phyloP scores from a whole-genome alignment of 2,329 filamentous ascomycete genomes.

The Magnaporthales sp. region DNA sequence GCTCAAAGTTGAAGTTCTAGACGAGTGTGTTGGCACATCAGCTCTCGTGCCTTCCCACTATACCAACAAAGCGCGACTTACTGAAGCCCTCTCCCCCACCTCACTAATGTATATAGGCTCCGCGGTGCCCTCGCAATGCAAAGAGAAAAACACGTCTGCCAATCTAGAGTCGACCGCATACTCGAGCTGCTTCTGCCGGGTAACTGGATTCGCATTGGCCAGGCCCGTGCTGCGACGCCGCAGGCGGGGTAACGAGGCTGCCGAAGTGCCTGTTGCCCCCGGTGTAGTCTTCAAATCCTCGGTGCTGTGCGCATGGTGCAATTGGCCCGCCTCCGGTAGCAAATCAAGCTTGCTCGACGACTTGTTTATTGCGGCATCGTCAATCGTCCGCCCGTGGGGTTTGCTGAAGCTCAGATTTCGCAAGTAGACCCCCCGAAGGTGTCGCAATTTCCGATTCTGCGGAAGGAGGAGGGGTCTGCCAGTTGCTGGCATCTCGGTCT shows the following conservation, averaged over 20 bases:
- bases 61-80: constrained; percentile 17
- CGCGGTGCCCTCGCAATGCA: constrained; percentile 58
- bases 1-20: constrained; percentile 80
- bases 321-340: constrained; percentile 36
- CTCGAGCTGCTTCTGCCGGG: constrained; percentile 68
- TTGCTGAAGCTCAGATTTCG: constrained; percentile 70
- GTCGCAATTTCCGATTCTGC: constrained; percentile 81
- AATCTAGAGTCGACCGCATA: constrained; percentile 61
- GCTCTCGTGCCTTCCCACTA: neutral
- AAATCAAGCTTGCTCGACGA: constrained; percentile 56
- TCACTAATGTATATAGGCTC: constrained; percentile 91
- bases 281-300: constrained; percentile 25
- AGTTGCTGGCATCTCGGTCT: neutral
- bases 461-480: constrained; percentile 33
- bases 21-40: neutral
- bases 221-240: constrained; percentile 41
- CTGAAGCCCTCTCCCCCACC: constrained; percentile 64
- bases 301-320: constrained; percentile 49
- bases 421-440: constrained; percentile 78
- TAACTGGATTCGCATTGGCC: constrained; percentile 33
- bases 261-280: constrained; percentile 21
- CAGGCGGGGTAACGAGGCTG: constrained; percentile 9
- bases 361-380: constrained; percentile 67
- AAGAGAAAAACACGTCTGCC: constrained; percentile 82
- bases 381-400: constrained; percentile 53